Conservation (phyloP, 2,329 filamentous ascomycete species). For the Helotiales sp. region DNA sequence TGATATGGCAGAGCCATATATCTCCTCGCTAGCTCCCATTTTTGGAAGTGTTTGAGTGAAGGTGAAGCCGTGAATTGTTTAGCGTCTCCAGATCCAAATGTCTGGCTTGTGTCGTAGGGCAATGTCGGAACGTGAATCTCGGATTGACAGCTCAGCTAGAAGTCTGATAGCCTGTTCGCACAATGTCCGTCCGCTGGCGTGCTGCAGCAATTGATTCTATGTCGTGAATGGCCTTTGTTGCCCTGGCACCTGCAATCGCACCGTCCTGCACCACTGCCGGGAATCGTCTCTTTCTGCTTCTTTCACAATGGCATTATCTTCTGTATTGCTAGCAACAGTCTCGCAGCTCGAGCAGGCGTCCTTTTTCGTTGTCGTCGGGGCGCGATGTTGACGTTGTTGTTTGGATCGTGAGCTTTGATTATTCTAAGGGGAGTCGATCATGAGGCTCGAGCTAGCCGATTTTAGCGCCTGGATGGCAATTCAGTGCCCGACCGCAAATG, state of each 20-base stretch:
- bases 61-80: background rate
- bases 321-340: conserved; percentile 10
- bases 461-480: background rate
- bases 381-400: conserved; percentile 11
- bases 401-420: conserved; percentile 1
- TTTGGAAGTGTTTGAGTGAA: background rate
- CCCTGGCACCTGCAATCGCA: conserved; percentile 28
- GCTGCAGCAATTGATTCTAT: conserved; percentile 4
- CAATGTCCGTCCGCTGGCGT: conserved; percentile 3
- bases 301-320: conserved; percentile 18
- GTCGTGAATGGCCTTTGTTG: conserved; percentile 23
- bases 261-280: conserved; percentile 1
- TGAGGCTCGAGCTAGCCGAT: conserved; percentile 12
- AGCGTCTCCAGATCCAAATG: background rate
- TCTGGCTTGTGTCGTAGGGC: background rate
- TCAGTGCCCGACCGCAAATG: background rate
- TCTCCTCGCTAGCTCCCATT: conserved; percentile 33
- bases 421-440: conserved; percentile 8
- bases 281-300: conserved; percentile 12
- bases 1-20: conserved; percentile 24
- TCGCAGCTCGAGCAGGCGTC: conserved; percentile 13
- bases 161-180: background rate
- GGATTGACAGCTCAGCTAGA: background rate
- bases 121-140: background rate
- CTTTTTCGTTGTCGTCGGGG: background rate